Conservation (phyloP, 768 basidiomycete genomes). For the Panellus pusillus region DNA sequence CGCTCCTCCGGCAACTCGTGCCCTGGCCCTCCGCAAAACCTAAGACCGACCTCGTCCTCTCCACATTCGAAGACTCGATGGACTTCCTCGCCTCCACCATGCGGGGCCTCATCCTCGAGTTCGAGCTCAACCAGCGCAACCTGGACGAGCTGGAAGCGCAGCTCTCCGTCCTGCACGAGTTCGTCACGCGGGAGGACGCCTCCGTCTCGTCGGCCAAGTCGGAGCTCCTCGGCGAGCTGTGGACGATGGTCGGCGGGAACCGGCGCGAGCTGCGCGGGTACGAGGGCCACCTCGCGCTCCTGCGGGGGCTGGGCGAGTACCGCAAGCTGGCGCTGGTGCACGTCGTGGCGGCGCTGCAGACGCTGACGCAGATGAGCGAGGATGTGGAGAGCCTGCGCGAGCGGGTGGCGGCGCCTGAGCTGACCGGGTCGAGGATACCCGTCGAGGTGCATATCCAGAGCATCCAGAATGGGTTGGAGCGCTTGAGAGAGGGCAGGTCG, state of each 20-base stretch:
- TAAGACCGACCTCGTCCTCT: constrained; percentile 45
- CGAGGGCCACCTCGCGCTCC: constrained; percentile 50
- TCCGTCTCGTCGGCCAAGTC: constrained; percentile 44
- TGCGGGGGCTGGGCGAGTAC: constrained; percentile 57
- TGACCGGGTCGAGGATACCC: constrained; percentile 60
- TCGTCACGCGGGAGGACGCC: constrained; percentile 58
- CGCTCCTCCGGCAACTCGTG: constrained; percentile 36
- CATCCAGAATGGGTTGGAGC: constrained; percentile 62
- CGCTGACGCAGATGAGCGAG: constrained; percentile 61
- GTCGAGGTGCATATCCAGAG: constrained; percentile 76
- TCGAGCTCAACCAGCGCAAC: constrained; percentile 53
- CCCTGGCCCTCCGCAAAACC: constrained; percentile 36
- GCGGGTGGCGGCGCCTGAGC: constrained; percentile 65
- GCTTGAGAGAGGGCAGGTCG: constrained; percentile 56
- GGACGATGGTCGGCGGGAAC: constrained; percentile 72
- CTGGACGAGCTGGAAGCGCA: constrained; percentile 65
- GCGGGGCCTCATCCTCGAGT: constrained; percentile 66
- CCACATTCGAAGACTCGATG: constrained; percentile 47
- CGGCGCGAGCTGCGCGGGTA: constrained; percentile 46
- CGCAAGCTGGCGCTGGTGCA: constrained; percentile 62
- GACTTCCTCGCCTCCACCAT: constrained; percentile 45
- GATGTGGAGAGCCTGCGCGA: constrained; percentile 80
- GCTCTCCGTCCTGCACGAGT: constrained; percentile 55
- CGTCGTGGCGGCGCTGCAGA: constrained; percentile 64
- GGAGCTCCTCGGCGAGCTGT: constrained; percentile 63